These are phyloP conservation scores for Retiboletus flavoniger DNA, from an alignment of 1,284 basidiomycete genomes.

Conservation along the genomic window DNA sequence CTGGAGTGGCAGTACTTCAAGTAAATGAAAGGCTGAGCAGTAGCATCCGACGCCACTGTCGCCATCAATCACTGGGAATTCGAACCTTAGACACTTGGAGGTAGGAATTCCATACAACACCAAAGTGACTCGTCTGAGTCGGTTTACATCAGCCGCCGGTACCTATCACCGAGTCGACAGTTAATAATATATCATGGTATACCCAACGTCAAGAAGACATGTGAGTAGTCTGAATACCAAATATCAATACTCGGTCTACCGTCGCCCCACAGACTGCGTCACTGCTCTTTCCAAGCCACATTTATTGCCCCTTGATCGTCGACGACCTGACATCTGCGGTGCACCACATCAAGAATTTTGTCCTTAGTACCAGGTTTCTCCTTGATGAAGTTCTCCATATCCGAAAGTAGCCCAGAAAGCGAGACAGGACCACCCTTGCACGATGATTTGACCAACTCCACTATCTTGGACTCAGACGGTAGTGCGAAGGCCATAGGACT, in stretches of 20 bases:
- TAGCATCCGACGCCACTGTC: conserved; percentile 22
- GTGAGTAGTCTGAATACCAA: neutral
- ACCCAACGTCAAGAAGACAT: neutral
- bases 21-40: conserved; percentile 26
- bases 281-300: conserved; percentile 62
- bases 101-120: neutral
- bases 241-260: neutral
- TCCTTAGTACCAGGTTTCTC: conserved; percentile 71
- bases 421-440: conserved; percentile 55
- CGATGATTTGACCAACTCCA: conserved; percentile 55
- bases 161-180: conserved; percentile 8
- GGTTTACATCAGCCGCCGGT: conserved; percentile 1
- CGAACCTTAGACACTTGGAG: neutral
- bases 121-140: conserved; percentile 2
- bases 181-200: conserved; percentile 8
- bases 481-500: conserved; percentile 59
- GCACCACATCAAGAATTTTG: conserved; percentile 72
- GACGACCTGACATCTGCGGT: conserved; percentile 57
- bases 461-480: conserved; percentile 69
- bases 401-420: conserved; percentile 57
- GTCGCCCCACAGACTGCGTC: conserved; percentile 16
- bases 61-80: conserved; percentile 18
- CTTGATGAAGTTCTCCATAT: conserved; percentile 47
- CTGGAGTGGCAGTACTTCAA: conserved; percentile 20
- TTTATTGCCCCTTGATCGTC: conserved; percentile 54